Percentiles rank a stretch among this genome's conserved stretches.
Evolutionary conservation across 1,284 basidiomycete genomes (phyloP).

Genomic region (Polyporus tsugae): DNA sequence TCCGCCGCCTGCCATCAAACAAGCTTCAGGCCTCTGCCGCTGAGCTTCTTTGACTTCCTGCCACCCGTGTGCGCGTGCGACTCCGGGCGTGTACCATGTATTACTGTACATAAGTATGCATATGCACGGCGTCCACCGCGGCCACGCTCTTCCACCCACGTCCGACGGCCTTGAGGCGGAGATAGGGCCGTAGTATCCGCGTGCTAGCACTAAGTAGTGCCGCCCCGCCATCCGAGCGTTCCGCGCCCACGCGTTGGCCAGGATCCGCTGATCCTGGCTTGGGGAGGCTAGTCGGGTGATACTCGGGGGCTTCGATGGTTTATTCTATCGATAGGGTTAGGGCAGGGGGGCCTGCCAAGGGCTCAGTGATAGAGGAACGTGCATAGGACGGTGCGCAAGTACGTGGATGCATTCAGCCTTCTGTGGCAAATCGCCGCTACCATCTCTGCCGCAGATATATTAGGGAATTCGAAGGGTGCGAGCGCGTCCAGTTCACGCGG

Average conservation of each 20-base stretch:
- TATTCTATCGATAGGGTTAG: constrained; percentile 20
- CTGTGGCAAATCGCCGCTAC: constrained; percentile 1
- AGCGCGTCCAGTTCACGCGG: neutral
- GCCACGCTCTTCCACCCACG: neutral
- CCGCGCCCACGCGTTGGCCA: neutral
- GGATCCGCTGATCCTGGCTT: constrained; percentile 2
- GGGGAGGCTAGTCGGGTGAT: constrained; percentile 12
- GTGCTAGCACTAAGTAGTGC: neutral
- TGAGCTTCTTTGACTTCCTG: constrained; percentile 3
- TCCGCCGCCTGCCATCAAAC: constrained; percentile 12
- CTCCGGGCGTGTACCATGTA: neutral
- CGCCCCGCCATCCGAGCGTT: neutral
- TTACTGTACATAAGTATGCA: neutral
- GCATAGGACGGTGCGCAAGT: neutral
- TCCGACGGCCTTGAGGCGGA: constrained; percentile 29
- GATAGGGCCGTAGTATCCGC: constrained; percentile 23
- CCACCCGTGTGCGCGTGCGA: constrained; percentile 3
- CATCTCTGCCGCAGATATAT: neutral
- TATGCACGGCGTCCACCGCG: constrained; percentile 2
- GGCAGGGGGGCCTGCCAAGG: neutral
- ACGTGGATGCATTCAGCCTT: neutral
- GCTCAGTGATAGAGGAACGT: too few species aligned
- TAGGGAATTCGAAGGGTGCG: neutral
- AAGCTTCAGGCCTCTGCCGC: constrained; percentile 20
- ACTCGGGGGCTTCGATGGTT: constrained; percentile 10